Evolutionary conservation across 1,139 yeast species (phyloP), one percentile per base, ranked within the genome.

Genomic region (Diutina rugosa): DNA sequence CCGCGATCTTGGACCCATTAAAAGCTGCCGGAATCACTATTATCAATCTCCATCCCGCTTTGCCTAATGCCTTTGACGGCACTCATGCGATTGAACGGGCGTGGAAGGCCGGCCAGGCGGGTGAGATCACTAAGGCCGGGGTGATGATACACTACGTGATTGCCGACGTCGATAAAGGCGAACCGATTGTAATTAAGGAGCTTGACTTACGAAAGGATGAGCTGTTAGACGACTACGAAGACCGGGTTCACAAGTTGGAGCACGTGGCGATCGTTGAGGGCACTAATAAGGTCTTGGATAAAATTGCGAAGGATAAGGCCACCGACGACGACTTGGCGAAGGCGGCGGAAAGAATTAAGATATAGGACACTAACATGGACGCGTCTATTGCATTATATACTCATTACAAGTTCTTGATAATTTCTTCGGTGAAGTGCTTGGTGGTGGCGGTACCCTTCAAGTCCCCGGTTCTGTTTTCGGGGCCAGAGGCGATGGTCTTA

Each of bases 51-150:
- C 99, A 93, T 68, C 99, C 99, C 2, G 98, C 99, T 0, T 79
- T 93, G 58, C 99, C 99, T 1, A 97, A 97, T 29, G 91, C 91
- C 3, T 93, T 93, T 74, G 97, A 93, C 59, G 99, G 99, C 3
- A 91, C 96, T 10, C 91, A 89, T 71, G 98, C 99, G 28, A 93
- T 93, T 60, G 97, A 93, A 64, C 77, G 98, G 64, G 96, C 97
- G 0, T 91, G 95, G 93, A 77, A 89, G 65, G 96, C 95, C 10
- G 97, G 97, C 51, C 96, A 90, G 66, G 80, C 78, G 55, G 96
- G 95, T 9, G 80, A 79, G 59, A 79, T 87, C 58, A 66, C 78
- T 14, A 81, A 81, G 63, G 97, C 95, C n/a, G 99, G 99, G 0
- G 88, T 95, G 57, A 93, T 93, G 99, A 88, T 95, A 56, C 99